A percentile compares a stretch with the other conserved stretches of the same genome.
Evolutionary conservation across 495 filamentous ascomycete genomes (phyloP).

Genomic region (Beverwykella pulmonaria): DNA sequence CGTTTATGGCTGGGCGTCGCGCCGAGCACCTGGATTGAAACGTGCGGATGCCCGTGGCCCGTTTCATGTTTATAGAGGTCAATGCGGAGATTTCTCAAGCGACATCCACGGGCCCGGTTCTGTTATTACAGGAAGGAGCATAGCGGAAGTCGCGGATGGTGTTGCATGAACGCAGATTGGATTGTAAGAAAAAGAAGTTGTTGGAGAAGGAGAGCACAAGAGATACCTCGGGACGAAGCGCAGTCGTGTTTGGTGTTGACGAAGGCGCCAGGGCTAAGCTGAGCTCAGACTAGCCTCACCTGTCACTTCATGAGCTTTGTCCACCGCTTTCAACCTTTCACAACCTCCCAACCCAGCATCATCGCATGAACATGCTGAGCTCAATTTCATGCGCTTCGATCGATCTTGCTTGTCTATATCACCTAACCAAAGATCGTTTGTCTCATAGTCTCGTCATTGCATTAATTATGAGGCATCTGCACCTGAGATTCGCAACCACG

Average conservation of each 20-base stretch:
- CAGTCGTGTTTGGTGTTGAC: background rate
- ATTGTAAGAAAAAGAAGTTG: background rate
- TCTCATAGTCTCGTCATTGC: no score
- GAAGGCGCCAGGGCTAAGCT: background rate
- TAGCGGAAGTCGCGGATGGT: background rate
- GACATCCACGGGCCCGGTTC: slow-evolving; percentile 1
- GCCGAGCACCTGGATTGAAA: slow-evolving; percentile 33
- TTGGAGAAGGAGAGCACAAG: background rate
- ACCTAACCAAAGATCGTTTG: no score
- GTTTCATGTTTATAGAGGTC: slow-evolving; percentile 26
- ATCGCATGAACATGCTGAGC: background rate
- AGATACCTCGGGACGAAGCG: background rate
- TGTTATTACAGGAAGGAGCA: slow-evolving; percentile 11
- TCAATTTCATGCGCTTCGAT: no score
- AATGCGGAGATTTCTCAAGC: slow-evolving; percentile 15
- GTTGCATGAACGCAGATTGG: background rate
- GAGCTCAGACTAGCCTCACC: background rate
- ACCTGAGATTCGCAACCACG: no score
- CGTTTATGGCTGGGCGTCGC: slow-evolving; percentile 4
- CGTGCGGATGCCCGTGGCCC: slow-evolving; percentile 10
- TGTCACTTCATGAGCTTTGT: background rate
- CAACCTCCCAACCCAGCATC: background rate
- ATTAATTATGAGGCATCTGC: no score
- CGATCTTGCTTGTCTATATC: no score
- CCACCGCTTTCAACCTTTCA: background rate